phyloP scores from a whole-genome alignment of 768 basidiomycete genomes.

The Boletus sp. region DNA sequence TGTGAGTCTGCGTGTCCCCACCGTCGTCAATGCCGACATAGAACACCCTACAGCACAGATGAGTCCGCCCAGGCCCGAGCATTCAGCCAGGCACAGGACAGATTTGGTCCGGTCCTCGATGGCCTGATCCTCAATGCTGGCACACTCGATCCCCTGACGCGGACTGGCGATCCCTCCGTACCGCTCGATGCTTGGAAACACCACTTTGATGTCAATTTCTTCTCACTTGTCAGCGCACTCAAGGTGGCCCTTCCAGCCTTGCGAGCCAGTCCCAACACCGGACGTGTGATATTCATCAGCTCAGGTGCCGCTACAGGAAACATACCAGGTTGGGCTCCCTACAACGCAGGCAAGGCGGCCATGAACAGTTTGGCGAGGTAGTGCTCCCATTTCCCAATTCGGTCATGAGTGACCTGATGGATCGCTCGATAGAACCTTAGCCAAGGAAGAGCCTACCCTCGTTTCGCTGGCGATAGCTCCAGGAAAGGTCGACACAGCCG shows the following conservation, averaged over 20 bases:
- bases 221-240: constrained; percentile 73
- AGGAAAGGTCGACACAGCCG: constrained; percentile 83
- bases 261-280: constrained; percentile 54
- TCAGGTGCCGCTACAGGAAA: constrained; percentile 79
- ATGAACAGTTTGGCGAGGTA: constrained; percentile 84
- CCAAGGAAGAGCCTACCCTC: constrained; percentile 77
- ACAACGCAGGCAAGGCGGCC: constrained; percentile 84
- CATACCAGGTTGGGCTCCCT: constrained; percentile 73
- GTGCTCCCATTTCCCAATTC: constrained; percentile 34
- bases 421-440: constrained; percentile 60
- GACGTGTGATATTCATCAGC: constrained; percentile 77
- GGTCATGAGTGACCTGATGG: constrained; percentile 2
- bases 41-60: constrained; percentile 48
- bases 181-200: constrained; percentile 60
- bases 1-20: constrained; percentile 49
- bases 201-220: constrained; percentile 86
- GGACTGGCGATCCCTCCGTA: constrained; percentile 49
- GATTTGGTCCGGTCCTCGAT: constrained; percentile 62
- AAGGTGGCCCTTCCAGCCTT: constrained; percentile 68
- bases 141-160: constrained; percentile 65
- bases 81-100: constrained; percentile 50
- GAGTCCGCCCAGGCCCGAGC: constrained; percentile 53
- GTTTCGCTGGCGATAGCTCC: constrained; percentile 78
- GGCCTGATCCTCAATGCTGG: constrained; percentile 86
- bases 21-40: background rate